Conservation (phyloP, 371 early-diverging fungal species). For the Mucor piriformis region DNA sequence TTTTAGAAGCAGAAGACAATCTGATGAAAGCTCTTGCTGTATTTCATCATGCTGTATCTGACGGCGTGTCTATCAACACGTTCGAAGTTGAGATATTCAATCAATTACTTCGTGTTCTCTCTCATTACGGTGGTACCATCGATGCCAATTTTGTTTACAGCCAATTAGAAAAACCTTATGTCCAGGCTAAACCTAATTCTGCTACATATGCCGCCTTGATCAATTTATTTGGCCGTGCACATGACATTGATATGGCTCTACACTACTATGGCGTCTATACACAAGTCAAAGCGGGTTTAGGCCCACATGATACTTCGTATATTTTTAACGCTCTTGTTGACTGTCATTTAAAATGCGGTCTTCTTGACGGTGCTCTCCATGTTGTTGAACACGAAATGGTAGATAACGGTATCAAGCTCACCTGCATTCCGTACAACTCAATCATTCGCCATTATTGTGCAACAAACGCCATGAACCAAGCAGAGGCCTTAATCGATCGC, state of each 20-base stretch:
- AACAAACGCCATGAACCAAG: constrained; percentile 28
- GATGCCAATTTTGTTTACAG: constrained; percentile 44
- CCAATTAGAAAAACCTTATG: constrained; percentile 27
- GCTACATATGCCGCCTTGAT: constrained; percentile 57
- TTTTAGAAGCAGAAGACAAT: constrained; percentile 41
- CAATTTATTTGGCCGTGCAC: constrained; percentile 51
- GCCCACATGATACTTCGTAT: constrained; percentile 46
- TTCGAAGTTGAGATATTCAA: constrained; percentile 53
- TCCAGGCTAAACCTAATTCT: constrained; percentile 33
- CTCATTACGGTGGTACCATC: constrained; percentile 45
- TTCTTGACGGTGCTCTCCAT: constrained; percentile 40
- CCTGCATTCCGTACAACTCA: constrained; percentile 51
- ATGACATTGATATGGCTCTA: constrained; percentile 42
- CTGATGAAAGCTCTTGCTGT: constrained; percentile 39
- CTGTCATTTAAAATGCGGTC: constrained; percentile 47
- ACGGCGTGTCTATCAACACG: constrained; percentile 24
- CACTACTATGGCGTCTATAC: constrained; percentile 40
- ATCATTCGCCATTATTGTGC: constrained; percentile 52
- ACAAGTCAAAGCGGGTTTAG: constrained; percentile 21
- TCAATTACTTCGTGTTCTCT: constrained; percentile 48
- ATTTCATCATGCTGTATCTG: constrained; percentile 34
- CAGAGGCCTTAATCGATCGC: constrained; percentile 32
- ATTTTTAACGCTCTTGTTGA: constrained; percentile 57
- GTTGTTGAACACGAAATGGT: constrained; percentile 48
- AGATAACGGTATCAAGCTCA: constrained; percentile 32